Percentiles rank a stretch among this genome's conserved stretches.
Evolutionary conservation across 1,139 yeast species (phyloP).

Genomic region (Pichia sp.): DNA sequence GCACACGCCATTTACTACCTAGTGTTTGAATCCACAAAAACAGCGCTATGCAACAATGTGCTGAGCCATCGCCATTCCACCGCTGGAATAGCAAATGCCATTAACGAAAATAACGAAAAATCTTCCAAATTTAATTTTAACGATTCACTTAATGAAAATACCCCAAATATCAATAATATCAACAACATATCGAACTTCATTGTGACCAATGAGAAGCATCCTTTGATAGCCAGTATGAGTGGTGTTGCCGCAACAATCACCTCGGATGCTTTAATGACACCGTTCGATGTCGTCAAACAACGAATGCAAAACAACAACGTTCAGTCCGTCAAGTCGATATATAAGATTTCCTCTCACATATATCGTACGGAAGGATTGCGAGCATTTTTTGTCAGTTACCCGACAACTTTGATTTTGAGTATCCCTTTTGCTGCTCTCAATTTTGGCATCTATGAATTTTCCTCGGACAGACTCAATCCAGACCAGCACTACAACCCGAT

Average conservation of each 20-base stretch:
- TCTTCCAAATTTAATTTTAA: neutral
- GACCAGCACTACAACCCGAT: constrained; percentile 77
- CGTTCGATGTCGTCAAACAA: constrained; percentile 93
- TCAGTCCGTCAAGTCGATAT: constrained; percentile 12
- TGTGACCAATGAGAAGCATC: constrained; percentile 67
- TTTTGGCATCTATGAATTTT: constrained; percentile 87
- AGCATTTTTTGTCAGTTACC: constrained; percentile 89
- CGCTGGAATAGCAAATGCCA: neutral
- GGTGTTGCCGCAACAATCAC: constrained; percentile 95
- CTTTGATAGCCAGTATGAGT: constrained; percentile 76
- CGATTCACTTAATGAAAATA: constrained; percentile 7
- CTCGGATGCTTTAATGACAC: constrained; percentile 95
- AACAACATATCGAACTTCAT: constrained; percentile 19
- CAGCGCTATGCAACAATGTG: constrained; percentile 40
- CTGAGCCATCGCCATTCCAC: neutral
- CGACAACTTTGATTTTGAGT: constrained; percentile 88
- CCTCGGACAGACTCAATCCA: constrained; percentile 77
- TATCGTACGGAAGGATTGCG: constrained; percentile 72
- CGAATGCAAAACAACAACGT: constrained; percentile 51
- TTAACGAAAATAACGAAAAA: constrained; percentile 3
- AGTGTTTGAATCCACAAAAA: constrained; percentile 87
- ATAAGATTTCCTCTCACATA: constrained; percentile 44
- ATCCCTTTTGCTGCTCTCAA: constrained; percentile 95
- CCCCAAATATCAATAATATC: constrained; percentile 16
- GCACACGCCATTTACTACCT: constrained; percentile 97